Base-by-base conservation (phyloP, 306 rosid species). In the Gastrolobium bilobum region DNA sequence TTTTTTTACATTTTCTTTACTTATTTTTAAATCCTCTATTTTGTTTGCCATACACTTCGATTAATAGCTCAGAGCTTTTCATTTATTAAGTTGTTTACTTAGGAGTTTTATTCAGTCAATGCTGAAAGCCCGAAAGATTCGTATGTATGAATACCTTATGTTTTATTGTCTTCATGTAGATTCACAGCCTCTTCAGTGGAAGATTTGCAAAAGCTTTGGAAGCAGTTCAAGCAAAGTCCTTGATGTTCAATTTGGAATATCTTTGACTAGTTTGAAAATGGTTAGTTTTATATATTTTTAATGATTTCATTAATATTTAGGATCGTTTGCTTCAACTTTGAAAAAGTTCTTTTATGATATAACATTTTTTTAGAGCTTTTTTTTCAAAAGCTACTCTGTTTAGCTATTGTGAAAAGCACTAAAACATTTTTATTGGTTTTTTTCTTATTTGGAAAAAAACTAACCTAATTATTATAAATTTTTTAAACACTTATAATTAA, bases 111-210 rank as follows among this genome's bases (percentile, higher is more conserved):
- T 56, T 72, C 71, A 4, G 9, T 68, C 57, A 60, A 52, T 65
- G 65, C 35, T 46, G 34, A 74, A 46, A 35, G 43, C 14, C 35
- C 7, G 8, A 65, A 40, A n/a, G 4, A 2, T 61, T 2, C 46
- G 30, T 70, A 42, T 65, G 72, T n/a, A 64, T 10, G 1, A 10
- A 37, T 1, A 31, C 26, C n/a, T 43, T 65, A 44, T 71, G 7
- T 34, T 7, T 33, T 61, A 33, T 39, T 75, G 4, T 62, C 71
- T 38, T 61, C 72, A 4, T 71, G 46, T 78, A 95, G 99, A 88
- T 79, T 84, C 96, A 4, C 91, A 84, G 50, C 92, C 96, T 75
- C 62, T 89, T 80, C 83, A 86, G 42, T 95, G 99, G 99, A 93
- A 91, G 91, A 78, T 82, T 54, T 87, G 94, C 86, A 88, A 87